Conservation (phyloP, 2,329 filamentous ascomycete species). For the Akanthomyces dipterigenus region DNA sequence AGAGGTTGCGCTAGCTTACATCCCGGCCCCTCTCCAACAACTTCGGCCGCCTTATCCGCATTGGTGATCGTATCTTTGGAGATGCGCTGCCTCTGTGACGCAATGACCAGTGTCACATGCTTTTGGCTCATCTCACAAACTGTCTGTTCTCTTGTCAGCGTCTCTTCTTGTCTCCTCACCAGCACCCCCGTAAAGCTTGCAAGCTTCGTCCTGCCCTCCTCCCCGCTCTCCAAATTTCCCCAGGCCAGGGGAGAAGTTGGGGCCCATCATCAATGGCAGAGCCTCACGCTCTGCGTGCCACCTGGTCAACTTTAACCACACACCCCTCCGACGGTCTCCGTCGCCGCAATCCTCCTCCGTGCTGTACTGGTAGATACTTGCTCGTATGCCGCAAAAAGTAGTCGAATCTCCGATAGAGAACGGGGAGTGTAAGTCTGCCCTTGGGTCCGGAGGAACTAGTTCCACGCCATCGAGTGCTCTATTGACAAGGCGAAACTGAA, state of each 20-base stretch:
- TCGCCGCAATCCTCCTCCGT: background rate
- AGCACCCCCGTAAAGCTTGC: background rate
- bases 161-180: background rate
- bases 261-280: background rate
- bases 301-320: background rate
- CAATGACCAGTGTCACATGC: conserved; percentile 1
- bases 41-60: conserved; percentile 1
- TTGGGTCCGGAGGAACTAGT: background rate
- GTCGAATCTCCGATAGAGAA: background rate
- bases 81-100: background rate
- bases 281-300: background rate
- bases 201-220: background rate
- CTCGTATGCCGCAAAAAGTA: background rate
- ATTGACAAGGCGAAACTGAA: background rate
- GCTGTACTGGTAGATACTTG: background rate
- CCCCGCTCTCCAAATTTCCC: background rate
- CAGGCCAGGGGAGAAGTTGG: background rate
- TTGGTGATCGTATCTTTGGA: background rate
- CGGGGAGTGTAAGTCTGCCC: too few relatives aligned
- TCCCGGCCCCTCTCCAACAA: background rate
- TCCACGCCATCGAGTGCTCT: background rate
- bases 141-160: background rate
- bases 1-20: background rate
- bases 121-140: background rate
- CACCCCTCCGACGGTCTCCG: conserved; percentile 1